Conservation (phyloP, 225 moss, liverwort and hornwort species). For the Neckera pumila region DNA sequence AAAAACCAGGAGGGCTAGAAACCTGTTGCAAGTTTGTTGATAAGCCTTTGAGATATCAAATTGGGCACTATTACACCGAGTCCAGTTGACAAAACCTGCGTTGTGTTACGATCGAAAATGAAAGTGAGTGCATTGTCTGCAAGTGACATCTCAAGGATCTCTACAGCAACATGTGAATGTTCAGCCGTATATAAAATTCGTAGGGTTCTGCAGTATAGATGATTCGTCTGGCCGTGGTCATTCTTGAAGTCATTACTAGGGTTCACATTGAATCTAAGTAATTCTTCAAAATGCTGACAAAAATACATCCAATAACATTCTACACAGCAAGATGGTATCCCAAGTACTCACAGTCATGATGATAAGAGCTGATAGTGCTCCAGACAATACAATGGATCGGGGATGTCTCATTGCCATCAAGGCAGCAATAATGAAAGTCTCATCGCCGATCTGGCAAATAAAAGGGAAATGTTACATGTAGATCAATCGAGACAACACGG, state of each 20-base stretch:
- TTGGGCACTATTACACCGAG: constrained; percentile 97
- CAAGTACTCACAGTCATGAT: constrained; percentile 83
- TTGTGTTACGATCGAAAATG: neutral
- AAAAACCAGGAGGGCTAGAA: neutral
- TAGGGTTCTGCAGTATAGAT: neutral
- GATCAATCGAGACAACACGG: neutral
- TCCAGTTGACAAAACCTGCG: constrained; percentile 84
- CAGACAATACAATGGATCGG: constrained; percentile 86
- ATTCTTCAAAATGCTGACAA: neutral
- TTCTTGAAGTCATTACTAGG: neutral
- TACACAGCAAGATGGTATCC: neutral
- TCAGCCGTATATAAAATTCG: neutral
- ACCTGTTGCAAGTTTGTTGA: constrained; percentile 95
- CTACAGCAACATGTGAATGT: neutral
- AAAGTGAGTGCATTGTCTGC: neutral
- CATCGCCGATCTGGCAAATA: constrained; percentile 78
- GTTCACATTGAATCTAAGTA: neutral
- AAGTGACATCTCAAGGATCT: neutral
- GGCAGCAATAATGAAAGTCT: constrained; percentile 98
- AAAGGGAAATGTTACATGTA: neutral
- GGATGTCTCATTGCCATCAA: constrained; percentile 99
- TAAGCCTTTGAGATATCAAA: constrained; percentile 73
- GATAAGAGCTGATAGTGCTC: constrained; percentile 87
- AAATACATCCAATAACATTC: neutral
- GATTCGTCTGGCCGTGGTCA: neutral